These are phyloP conservation scores for Calonectria pauciramosa DNA, from an alignment of 2,329 filamentous ascomycete species.

Conservation along the genomic window DNA sequence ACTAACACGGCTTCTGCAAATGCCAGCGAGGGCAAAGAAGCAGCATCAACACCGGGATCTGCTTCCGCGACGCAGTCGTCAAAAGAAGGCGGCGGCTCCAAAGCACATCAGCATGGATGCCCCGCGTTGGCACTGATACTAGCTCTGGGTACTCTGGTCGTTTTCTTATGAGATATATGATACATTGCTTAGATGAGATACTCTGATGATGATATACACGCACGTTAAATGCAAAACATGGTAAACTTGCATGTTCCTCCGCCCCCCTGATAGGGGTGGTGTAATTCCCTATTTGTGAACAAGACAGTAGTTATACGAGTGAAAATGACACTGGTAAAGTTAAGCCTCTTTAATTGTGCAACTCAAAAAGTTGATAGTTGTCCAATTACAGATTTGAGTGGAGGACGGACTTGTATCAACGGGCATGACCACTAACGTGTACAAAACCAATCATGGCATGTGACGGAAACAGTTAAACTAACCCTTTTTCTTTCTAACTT, in stretches of 20 bases:
- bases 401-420: not conserved
- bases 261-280: not conserved
- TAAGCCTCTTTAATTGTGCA: not conserved
- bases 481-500: too few species aligned
- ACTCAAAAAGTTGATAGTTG: too few species aligned
- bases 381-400: too few species aligned
- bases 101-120: conserved; percentile 8
- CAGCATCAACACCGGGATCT: not conserved
- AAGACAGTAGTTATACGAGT: not conserved
- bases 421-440: not conserved
- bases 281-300: not conserved
- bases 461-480: not conserved
- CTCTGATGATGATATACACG: not conserved
- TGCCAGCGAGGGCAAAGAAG: not conserved
- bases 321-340: not conserved
- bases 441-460: not conserved
- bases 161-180: conserved; percentile 5
- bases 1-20: not conserved
- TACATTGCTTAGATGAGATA: not conserved
- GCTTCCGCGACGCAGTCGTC: conserved; percentile 1
- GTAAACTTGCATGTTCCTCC: not conserved
- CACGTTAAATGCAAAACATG: not conserved
- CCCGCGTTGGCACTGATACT: conserved; percentile 16
- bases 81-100: conserved; percentile 1
- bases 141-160: conserved; percentile 18